Base-by-base conservation (phyloP, 1,284 basidiomycete species). In the Ceratobasidium sp. region DNA sequence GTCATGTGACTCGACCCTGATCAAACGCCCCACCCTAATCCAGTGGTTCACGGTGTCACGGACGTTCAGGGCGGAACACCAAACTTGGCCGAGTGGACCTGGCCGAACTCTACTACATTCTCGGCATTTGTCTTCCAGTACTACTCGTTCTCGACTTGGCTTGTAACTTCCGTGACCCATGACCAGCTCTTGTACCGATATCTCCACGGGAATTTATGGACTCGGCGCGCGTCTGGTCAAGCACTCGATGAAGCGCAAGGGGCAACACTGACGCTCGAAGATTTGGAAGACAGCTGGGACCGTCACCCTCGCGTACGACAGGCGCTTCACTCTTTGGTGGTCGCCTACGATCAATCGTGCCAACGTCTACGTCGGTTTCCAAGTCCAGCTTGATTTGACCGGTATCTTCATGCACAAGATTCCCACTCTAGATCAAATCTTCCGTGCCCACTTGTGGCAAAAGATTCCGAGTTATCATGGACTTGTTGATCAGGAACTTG, bases 361-460 rank as follows among this genome's bases (percentile, higher is more conserved):
- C 67, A 99, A 98, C 77, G 95, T 98, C 78, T 98, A 98, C 77
- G 95, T 98, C 77, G 97, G 96, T 86, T 99, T 99, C 90, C 97
- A 99, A 79, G 97, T 99, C 21, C 97, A 98, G 76, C 85, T 98
- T 57, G 96, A 98, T 83, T 79, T 98, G 73, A 98, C 96, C 25
- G 96, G 94, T 77, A 92, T 92, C 70, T 92, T 93, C 82, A 93
- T 92, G 89, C 94, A 97, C 79, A 98, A 99, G 82, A 95, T 99
- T 74, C 96, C 97, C 4, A 98, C 96, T 3, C 81, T 96, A 74
- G 96, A 97, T 75, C 96, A 99, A 77, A 97, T 99, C 75, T 99
- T 99, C 93, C 92, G 96, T 81, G 97, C 97, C 62, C 97, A 99
- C 79, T 87, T 99, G 82, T 99, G 97, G 97, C 96, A 99, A 81